phyloP scores from a whole-genome alignment of 2,329 filamentous ascomycete genomes.

The Neonectria hederae region DNA sequence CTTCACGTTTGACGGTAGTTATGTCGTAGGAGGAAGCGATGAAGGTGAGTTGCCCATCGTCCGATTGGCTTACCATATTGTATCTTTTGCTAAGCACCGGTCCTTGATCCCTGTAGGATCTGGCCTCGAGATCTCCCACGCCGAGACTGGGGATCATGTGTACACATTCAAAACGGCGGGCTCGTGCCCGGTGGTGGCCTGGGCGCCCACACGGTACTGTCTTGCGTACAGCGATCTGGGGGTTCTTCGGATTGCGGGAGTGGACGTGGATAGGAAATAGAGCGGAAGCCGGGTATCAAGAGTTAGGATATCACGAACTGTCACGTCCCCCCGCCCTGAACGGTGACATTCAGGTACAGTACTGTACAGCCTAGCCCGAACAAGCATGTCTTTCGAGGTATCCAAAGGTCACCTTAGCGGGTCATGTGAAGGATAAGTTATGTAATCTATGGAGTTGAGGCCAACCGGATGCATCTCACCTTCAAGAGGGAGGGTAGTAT shows the following conservation, averaged over 20 bases:
- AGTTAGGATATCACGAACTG: background rate
- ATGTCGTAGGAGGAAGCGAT: conserved; percentile 77
- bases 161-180: conserved; percentile 75
- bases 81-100: background rate
- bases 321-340: background rate
- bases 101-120: conserved; percentile 51
- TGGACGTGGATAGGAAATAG: conserved; percentile 58
- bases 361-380: background rate
- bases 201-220: conserved; percentile 79
- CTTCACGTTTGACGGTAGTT: conserved; percentile 82
- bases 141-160: conserved; percentile 77
- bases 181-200: conserved; percentile 73
- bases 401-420: background rate
- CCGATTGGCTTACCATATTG: background rate
- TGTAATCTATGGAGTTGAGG: conserved; percentile 2
- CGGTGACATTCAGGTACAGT: background rate
- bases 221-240: conserved; percentile 78
- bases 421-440: conserved; percentile 8
- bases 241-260: conserved; percentile 73
- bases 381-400: background rate
- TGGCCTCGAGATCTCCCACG: conserved; percentile 75
- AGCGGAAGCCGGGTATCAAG: background rate
- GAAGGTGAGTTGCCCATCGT: conserved; percentile 62
- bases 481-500: conserved; percentile 5
- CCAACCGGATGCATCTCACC: background rate